Evolutionary conservation across 768 basidiomycete genomes (phyloP).

Genomic region (Cubamyces sp.): DNA sequence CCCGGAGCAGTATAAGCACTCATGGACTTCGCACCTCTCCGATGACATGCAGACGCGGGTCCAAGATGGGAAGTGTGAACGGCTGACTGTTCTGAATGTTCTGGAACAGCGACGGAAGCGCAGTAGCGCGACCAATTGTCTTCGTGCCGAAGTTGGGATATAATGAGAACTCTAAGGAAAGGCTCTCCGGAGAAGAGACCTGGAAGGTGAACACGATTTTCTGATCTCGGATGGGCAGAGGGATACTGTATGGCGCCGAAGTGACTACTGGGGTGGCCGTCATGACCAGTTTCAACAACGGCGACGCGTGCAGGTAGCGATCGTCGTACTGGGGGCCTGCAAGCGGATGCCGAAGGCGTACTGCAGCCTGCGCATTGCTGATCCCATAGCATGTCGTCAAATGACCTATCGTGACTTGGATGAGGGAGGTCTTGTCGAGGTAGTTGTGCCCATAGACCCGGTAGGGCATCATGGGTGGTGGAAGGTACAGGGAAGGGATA

Average conservation of each 20-base stretch:
- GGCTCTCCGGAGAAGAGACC: slow-evolving; percentile 67
- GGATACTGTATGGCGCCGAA: slow-evolving; percentile 88
- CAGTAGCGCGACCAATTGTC: slow-evolving; percentile 91
- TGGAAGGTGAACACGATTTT: slow-evolving; percentile 86
- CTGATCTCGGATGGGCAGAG: slow-evolving; percentile 77
- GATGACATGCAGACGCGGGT: slow-evolving; percentile 90
- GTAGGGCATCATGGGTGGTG: slow-evolving; percentile 98
- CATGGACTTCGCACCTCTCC: slow-evolving; percentile 69
- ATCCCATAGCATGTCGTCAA: slow-evolving; percentile 45
- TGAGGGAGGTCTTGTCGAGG: slow-evolving; percentile 81
- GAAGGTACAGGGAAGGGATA: slow-evolving; percentile 93
- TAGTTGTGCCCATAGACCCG: slow-evolving; percentile 97
- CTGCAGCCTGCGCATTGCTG: slow-evolving; percentile 45
- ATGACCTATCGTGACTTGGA: slow-evolving; percentile 85
- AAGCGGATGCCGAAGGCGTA: slow-evolving; percentile 76
- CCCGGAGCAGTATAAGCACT: neutral
- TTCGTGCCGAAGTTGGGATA: slow-evolving; percentile 98
- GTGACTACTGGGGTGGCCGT: slow-evolving; percentile 83
- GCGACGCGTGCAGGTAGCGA: slow-evolving; percentile 68
- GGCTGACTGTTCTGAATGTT: slow-evolving; percentile 56
- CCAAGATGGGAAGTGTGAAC: slow-evolving; percentile 80
- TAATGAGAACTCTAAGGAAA: slow-evolving; percentile 89
- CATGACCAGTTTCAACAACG: slow-evolving; percentile 94
- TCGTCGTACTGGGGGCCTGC: slow-evolving; percentile 70
- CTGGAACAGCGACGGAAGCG: slow-evolving; percentile 73